Evolutionary conservation across 495 filamentous ascomycete species (phyloP), one percentile per base, ranked within the genome.

Genomic region (Penicillium goetzii): DNA sequence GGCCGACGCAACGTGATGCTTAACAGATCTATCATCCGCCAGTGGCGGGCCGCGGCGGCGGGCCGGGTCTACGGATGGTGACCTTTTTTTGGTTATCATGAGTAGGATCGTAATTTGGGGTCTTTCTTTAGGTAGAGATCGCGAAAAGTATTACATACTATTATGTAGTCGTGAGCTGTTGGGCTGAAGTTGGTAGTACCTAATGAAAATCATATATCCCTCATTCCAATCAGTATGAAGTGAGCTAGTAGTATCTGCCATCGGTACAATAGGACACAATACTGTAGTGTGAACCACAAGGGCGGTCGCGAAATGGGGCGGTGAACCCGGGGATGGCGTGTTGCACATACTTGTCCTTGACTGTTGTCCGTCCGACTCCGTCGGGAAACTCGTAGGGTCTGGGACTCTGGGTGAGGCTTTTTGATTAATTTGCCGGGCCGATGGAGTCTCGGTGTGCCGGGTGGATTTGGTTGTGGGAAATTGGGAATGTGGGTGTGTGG

Each of bases 1-100:
- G n/a, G n/a, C 70, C 62, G 65, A 58, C 43, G 58, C 64, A 69
- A 65, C 69, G 67, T 67, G 64, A 68, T 67, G 59, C 67, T 65
- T 61, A 63, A 47, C 38, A 38, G 49, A 21, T 33, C n/a, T n/a
- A n/a, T n/a, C n/a, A n/a, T n/a, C 57, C 56, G 47, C 51, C 45
- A 47, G 43, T 58, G 61, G 59, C 33, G n/a, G n/a, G n/a, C n/a
- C n/a, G n/a, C n/a, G 36, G 45, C 56, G 28, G 51, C 49, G 19
- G 41, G 15, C 34, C 33, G 41, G 56, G 61, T 26, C 23, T 50
- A 30, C 25, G 47, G 3, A 23, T 26, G 21, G 45, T 49, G n/a
- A n/a, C n/a, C n/a, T n/a, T n/a, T n/a, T n/a, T n/a, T n/a, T n/a
- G n/a, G n/a, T n/a, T n/a, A 6, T 30, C 6, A 2, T n/a, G 40